Conservation (phyloP, 768 basidiomycete genomes). For the Lentinula sp. region DNA sequence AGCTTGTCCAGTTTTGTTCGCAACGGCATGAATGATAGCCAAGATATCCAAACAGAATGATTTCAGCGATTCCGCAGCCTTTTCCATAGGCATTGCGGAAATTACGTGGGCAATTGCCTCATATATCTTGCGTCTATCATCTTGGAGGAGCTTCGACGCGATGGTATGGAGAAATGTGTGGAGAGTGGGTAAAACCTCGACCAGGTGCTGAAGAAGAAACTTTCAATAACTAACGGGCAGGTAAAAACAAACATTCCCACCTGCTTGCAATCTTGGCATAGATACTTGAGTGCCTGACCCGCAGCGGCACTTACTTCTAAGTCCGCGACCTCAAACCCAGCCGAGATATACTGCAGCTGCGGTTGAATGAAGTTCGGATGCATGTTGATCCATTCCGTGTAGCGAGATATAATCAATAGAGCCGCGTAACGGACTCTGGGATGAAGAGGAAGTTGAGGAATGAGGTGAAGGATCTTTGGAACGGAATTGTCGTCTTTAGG, state of each 20-base stretch:
- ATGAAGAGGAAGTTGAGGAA: slow-evolving; percentile 84
- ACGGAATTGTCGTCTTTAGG: slow-evolving; percentile 74
- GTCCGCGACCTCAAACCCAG: slow-evolving; percentile 82
- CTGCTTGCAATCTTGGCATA: slow-evolving; percentile 94
- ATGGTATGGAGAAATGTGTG: slow-evolving; percentile 82
- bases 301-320: slow-evolving; percentile 87
- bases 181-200: slow-evolving; percentile 86
- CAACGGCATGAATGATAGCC: slow-evolving; percentile 61
- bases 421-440: slow-evolving; percentile 94
- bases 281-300: slow-evolving; percentile 91
- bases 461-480: slow-evolving; percentile 94
- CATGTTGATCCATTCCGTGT: slow-evolving; percentile 92
- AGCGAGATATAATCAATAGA: slow-evolving; percentile 88
- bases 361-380: slow-evolving; percentile 83
- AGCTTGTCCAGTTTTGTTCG: slow-evolving; percentile 44
- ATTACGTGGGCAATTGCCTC: slow-evolving; percentile 96
- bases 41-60: slow-evolving; percentile 86
- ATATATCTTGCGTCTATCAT: slow-evolving; percentile 88
- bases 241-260: slow-evolving; percentile 31
- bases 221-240: neutral
- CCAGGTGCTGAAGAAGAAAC: slow-evolving; percentile 58
- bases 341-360: slow-evolving; percentile 87
- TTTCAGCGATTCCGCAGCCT: slow-evolving; percentile 79
- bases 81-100: slow-evolving; percentile 86
- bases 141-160: slow-evolving; percentile 73